Evolutionary conservation across 768 basidiomycete genomes (phyloP), one percentile per base, ranked within the genome.

Genomic region (Mycena latifolia): DNA sequence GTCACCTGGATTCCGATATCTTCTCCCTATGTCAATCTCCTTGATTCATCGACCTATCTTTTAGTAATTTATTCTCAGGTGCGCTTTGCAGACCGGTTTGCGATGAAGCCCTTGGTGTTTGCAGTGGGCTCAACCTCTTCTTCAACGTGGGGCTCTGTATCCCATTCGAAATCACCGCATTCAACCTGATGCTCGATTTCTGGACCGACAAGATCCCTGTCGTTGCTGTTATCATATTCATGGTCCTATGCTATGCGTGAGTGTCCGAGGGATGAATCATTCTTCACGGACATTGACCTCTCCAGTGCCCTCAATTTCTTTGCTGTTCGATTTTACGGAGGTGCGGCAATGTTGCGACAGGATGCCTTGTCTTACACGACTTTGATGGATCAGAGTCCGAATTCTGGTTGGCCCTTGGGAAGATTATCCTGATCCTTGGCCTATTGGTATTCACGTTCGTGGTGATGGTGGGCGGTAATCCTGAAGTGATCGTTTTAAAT

Each of bases 1-100:
- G 90, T 92, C 20, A 86, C 89, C 17, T 89, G 87, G 79, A 91
- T 92, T 14, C 92, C 92, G 7, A 88, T 93, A 64, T 88, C 90
- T 11, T 91, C 92, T 11, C 89, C 91, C 2, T 92, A 67, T 37
- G 83, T 75, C 18, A 27, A 51, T 48, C 18, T 37, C 50, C 1
- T 48, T 52, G 25, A 35, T 24, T 51, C 54, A 15, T 27, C 47
- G 29, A 22, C 47, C 6, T 15, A n/a, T 12, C 12, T 33, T n/a
- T 18, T 50, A 37, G 64, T 29, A 65, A 27, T 15, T 55, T 24
- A n/a, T 17, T 25, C 27, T 29, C 63, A 84, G 84, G 81, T 86
- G n/a, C 88, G 91, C 68, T 92, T 84, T 73, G 85, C 85, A 43
- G 84, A 86, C 67, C 81, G 80, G 52, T 88, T 85, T 67, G 85